Percentiles rank a stretch among this genome's conserved stretches.
These are phyloP conservation scores for Phytomonas sp. DNA, from an alignment of 208 protist species.

Conservation along the genomic window DNA sequence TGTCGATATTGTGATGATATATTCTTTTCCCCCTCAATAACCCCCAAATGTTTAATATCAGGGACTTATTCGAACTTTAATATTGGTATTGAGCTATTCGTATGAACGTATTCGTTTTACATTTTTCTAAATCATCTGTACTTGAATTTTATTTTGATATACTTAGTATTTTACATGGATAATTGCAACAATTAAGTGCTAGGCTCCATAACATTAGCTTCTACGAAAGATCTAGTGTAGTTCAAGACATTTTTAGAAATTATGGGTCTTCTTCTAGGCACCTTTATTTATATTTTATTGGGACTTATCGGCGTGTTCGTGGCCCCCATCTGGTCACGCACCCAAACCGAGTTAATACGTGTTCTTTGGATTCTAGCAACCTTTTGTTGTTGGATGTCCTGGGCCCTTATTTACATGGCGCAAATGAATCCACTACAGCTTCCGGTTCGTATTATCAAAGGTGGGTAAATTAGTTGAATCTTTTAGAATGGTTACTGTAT, in stretches of 20 bases:
- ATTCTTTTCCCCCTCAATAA: too few species aligned
- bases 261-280: constrained; percentile 72
- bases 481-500: background rate
- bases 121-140: background rate
- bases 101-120: background rate
- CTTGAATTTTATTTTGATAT: background rate
- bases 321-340: constrained; percentile 72
- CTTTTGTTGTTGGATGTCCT: constrained; percentile 91
- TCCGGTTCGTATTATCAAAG: constrained; percentile 78
- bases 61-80: too few species aligned
- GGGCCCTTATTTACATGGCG: constrained; percentile 90
- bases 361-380: constrained; percentile 53
- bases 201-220: background rate
- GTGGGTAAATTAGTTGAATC: constrained; percentile 26
- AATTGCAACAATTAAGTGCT: background rate
- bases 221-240: background rate
- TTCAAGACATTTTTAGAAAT: background rate
- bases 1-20: too few species aligned
- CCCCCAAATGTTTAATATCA: too few species aligned
- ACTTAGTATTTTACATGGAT: background rate
- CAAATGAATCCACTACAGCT: constrained; percentile 87
- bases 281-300: constrained; percentile 55
- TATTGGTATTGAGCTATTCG: too few species aligned
- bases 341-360: constrained; percentile 74
- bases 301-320: constrained; percentile 41